Base-by-base conservation (phyloP, 768 basidiomycete species). In the Russula brevipes region DNA sequence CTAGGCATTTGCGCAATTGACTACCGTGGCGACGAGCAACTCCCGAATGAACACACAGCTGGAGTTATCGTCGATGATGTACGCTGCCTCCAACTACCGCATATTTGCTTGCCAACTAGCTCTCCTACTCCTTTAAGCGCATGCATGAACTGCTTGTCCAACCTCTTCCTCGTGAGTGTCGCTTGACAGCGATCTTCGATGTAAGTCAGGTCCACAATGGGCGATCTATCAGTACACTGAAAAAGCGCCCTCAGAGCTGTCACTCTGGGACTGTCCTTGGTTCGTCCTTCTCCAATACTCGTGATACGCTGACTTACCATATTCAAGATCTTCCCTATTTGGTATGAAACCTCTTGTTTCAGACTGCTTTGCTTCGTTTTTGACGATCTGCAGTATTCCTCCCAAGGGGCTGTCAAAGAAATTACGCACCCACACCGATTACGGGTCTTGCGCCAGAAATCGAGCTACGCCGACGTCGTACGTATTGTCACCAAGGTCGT, bases 41-140 rank as follows among this genome's bases (percentile, higher is more conserved):
- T 12, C 31, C 41, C 2, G 33, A 56, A 44, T 33, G 1, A 8
- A 10, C 2, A 56, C 54, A 44, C 44, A 2, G 30, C 53, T 16
- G 53, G 53, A 12, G 17, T 61, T 8, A 62, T 62, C 19, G 42
- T 57, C 8, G 55, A 57, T 8, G 54, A 51, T 9, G 61, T 62
- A 39, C n/a, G 47, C 16, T 19, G 3, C 41, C 2, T 12, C n/a
- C n/a, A 30, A 5, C 33, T 16, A 17, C 41, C 7, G 11, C 5
- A 14, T 10, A n/a, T n/a, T 10, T 14, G 10, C 19, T 36, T 19
- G 12, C 33, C 12, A 42, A 52, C 36, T 11, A 24, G n/a, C 35
- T 19, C 17, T 41, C 17, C 10, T 33, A 12, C n/a, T 52, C 3
- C 39, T 12, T 52, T 42, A 24, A 61, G 60, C 1, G 3, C 0